Evolutionary conservation across 2,329 filamentous ascomycete species (phyloP), one percentile per base, ranked within the genome.

Genomic region (Dothiorella sarmentorum): DNA sequence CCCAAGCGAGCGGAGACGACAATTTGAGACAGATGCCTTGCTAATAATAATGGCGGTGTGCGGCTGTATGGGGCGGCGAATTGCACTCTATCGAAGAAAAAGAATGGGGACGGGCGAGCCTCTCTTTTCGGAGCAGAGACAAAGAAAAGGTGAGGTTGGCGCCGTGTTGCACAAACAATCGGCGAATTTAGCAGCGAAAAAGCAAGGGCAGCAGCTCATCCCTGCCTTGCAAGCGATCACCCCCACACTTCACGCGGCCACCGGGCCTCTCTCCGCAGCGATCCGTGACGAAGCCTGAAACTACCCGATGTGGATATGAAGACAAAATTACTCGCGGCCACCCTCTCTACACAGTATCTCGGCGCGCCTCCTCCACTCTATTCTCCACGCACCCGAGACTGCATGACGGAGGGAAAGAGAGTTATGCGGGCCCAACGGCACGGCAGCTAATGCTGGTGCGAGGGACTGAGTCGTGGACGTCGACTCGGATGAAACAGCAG

Each of bases 151-250:
- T 42, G 49, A 53, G 49, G 49, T 53, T 53, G 35, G 22, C 15
- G 49, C 33, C 17, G 47, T 15, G 49, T 53, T 53, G 49, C 35
- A 53, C 49, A 35, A 53, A 53, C 22, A 17, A 15, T 53, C 33
- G 49, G 49, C 33, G 49, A 53, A 53, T 53, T 53, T 52, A 53
- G 49, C 35, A 53, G 24, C 49, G 24, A 22, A 29, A 53, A 53
- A n/a, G 35, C 49, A 38, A 53, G 49, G 49, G 35, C 24, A 26
- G 49, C 35, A 29, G 15, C 15, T 15, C 35, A 52, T 40, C 49
- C 49, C 49, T 53, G 49, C 35, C 33, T 37, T 35, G 49, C 49
- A 37, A 53, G 49, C 13, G 49, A 53, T 53, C 49, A 29, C 9
- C 49, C 49, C 49, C 49, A 53, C 47, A 52, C 11, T 17, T 52